A percentile compares a stretch with the other conserved stretches of the same genome.
These are phyloP conservation scores for Mycosphaerella sp. DNA, from an alignment of 2,329 filamentous ascomycete genomes.

Conservation along the genomic window DNA sequence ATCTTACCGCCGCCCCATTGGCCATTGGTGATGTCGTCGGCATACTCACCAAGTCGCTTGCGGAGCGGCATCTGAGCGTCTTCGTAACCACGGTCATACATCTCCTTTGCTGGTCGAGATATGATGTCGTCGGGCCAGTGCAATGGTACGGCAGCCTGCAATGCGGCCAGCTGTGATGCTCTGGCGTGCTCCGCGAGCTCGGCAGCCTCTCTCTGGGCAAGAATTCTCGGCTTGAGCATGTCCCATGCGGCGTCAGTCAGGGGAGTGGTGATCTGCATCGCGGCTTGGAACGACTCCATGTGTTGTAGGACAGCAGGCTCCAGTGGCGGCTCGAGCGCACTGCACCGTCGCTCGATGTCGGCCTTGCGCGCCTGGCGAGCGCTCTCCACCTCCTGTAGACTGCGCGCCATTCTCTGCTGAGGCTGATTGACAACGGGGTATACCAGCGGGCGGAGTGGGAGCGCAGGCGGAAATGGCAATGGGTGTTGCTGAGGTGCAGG, in stretches of 20 bases:
- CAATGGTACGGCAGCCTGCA: slow-evolving; percentile 44
- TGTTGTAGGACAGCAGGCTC: slow-evolving; percentile 56
- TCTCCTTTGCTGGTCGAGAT: slow-evolving; percentile 50
- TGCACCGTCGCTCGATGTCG: slow-evolving; percentile 66
- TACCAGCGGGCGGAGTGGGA: slow-evolving; percentile 6
- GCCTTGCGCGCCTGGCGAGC: slow-evolving; percentile 57
- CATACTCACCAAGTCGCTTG: slow-evolving; percentile 57
- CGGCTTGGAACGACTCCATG: slow-evolving; percentile 68
- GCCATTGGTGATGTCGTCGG: slow-evolving; percentile 62
- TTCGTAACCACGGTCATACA: slow-evolving; percentile 64
- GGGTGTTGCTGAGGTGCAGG: slow-evolving; percentile 3
- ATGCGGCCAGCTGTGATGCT: slow-evolving; percentile 35
- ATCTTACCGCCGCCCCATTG: slow-evolving; percentile 59
- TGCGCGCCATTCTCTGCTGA: slow-evolving; percentile 43
- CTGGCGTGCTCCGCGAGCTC: slow-evolving; percentile 51
- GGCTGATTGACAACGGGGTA: slow-evolving; percentile 4
- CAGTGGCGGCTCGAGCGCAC: slow-evolving; percentile 59
- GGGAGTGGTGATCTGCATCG: slow-evolving; percentile 61
- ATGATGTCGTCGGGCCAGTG: slow-evolving; percentile 44
- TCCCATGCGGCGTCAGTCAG: slow-evolving; percentile 66
- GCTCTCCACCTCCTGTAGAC: slow-evolving; percentile 56
- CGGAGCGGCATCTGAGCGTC: slow-evolving; percentile 62
- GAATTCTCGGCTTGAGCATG: slow-evolving; percentile 58
- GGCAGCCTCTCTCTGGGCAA: slow-evolving; percentile 60
- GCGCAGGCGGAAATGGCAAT: slow-evolving; percentile 10